Conservation (phyloP, 1,284 basidiomycete species). For the Peniophora sp. region DNA sequence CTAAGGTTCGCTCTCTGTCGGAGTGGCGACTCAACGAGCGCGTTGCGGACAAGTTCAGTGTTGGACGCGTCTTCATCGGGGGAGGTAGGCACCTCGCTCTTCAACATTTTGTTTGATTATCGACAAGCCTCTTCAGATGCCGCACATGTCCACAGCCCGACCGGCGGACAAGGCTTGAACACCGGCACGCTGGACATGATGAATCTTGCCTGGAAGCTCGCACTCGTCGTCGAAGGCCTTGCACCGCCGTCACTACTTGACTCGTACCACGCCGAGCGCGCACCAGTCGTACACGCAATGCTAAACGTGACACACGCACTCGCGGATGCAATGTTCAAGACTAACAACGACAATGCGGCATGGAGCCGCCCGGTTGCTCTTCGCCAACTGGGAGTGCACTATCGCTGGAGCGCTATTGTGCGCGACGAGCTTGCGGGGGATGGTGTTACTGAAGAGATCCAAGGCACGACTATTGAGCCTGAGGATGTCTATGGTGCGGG, state of each 20-base stretch:
- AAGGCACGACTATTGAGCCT: constrained; percentile 7
- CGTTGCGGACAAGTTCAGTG: background rate
- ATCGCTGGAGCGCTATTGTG: constrained; percentile 36
- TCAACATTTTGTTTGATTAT: background rate
- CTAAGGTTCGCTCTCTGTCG: background rate
- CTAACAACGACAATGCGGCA: background rate
- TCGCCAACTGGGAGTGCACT: constrained; percentile 37
- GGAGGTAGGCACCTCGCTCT: background rate
- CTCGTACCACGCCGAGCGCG: constrained; percentile 15
- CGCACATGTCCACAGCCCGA: constrained; percentile 11
- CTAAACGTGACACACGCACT: constrained; percentile 10
- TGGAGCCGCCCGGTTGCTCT: constrained; percentile 19
- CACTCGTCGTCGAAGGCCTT: constrained; percentile 12
- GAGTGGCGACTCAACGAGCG: background rate
- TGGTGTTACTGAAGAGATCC: constrained; percentile 8
- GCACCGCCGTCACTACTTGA: constrained; percentile 12
- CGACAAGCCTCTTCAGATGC: constrained; percentile 5
- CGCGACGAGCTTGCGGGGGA: constrained; percentile 25
- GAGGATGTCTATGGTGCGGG: constrained; percentile 13
- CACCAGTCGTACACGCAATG: constrained; percentile 18
- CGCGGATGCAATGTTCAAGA: constrained; percentile 13
- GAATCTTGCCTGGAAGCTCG: constrained; percentile 20
- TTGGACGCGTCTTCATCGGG: background rate
- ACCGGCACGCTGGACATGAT: constrained; percentile 11
- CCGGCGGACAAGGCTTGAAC: constrained; percentile 13